phyloP scores from a whole-genome alignment of 2,329 filamentous ascomycete genomes.

The Penicillium sp. region DNA sequence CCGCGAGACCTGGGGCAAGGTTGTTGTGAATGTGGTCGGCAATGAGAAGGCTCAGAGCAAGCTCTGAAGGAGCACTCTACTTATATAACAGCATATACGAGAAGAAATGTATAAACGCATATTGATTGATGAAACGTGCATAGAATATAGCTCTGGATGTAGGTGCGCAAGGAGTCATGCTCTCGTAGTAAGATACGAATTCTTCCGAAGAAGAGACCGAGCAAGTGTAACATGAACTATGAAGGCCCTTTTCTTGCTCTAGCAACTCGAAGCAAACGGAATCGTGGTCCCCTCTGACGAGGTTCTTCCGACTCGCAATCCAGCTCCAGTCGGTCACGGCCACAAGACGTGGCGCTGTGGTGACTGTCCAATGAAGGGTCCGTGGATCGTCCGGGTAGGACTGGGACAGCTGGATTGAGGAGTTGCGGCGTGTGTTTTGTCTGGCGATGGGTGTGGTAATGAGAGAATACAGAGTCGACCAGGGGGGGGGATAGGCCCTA shows the following conservation, averaged over 20 bases:
- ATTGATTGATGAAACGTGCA: neutral
- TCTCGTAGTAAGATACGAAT: conserved; percentile 34
- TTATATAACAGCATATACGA: neutral
- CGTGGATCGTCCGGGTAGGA: conserved; percentile 24
- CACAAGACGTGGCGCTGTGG: conserved; percentile 43
- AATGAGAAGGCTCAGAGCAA: conserved; percentile 58
- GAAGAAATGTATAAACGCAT: neutral
- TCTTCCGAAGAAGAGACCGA: conserved; percentile 19
- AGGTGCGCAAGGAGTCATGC: conserved; percentile 49
- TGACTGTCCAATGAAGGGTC: conserved; percentile 36
- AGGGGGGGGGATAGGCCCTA: neutral
- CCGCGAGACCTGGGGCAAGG: conserved; percentile 91
- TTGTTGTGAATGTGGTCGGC: conserved; percentile 81
- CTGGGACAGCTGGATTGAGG: conserved; percentile 37
- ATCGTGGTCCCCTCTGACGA: conserved; percentile 11
- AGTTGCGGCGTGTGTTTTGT: conserved; percentile 38
- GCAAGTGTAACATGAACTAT: conserved; percentile 46
- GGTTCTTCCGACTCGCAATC: conserved; percentile 25
- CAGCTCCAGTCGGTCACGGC: conserved; percentile 43
- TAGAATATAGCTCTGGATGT: conserved; percentile 24
- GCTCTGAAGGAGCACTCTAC: conserved; percentile 24
- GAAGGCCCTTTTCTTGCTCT: conserved; percentile 44
- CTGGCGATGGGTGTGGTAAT: conserved; percentile 62
- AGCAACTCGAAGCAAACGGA: conserved; percentile 30
- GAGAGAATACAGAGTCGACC: conserved; percentile 66